These are phyloP conservation scores for Beauveria sp. DNA, from an alignment of 2,329 filamentous ascomycete species.

Conservation along the genomic window DNA sequence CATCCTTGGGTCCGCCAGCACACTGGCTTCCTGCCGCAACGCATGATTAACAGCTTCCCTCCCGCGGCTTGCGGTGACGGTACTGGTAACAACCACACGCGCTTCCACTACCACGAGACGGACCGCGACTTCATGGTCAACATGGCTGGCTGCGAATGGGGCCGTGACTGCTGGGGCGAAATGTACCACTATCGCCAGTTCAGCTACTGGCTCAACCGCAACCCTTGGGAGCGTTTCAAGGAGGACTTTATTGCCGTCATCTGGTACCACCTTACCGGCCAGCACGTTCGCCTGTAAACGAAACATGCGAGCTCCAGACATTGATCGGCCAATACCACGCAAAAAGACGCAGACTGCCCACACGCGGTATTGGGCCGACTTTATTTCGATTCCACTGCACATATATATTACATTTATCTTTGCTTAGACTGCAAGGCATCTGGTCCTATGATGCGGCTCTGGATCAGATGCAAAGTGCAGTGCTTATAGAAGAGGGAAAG, in stretches of 20 bases:
- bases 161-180: slow-evolving; percentile 93
- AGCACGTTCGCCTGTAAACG: slow-evolving; percentile 47
- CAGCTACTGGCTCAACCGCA: slow-evolving; percentile 83
- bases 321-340: not conserved
- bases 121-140: slow-evolving; percentile 94
- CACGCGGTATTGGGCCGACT: not conserved
- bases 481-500: not conserved
- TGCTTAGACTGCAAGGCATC: not conserved
- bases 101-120: slow-evolving; percentile 76
- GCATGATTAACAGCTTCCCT: slow-evolving; percentile 91
- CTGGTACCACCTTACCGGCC: slow-evolving; percentile 57
- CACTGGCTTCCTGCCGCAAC: slow-evolving; percentile 81
- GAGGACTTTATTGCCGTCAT: slow-evolving; percentile 54
- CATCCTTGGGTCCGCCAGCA: slow-evolving; percentile 91
- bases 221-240: slow-evolving; percentile 69
- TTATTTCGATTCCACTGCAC: slow-evolving; percentile 13
- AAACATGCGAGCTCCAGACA: not conserved
- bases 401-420: slow-evolving; percentile 3
- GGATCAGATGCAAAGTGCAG: not conserved
- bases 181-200: slow-evolving; percentile 94
- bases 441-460: not conserved
- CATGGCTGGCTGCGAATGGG: slow-evolving; percentile 97
- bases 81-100: slow-evolving; percentile 53
- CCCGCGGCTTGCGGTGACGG: slow-evolving; percentile 78
- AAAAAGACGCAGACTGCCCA: not conserved